phyloP scores from a whole-genome alignment of 2,329 filamentous ascomycete species.

The Eutypella sp. region DNA sequence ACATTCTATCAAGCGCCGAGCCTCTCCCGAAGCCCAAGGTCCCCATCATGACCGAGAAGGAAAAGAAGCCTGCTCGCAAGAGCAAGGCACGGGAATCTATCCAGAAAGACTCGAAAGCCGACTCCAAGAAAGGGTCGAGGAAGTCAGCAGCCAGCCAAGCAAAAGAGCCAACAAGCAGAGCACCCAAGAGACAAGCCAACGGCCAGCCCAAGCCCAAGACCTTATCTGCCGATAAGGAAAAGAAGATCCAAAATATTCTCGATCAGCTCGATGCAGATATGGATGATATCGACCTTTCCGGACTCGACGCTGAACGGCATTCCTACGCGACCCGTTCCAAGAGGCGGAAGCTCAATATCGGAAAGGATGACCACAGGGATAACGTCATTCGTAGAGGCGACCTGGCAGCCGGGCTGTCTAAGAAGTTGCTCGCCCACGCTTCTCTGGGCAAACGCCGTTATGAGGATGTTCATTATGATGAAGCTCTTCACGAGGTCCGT shows the following conservation, averaged over 20 bases:
- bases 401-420: conserved; percentile 53
- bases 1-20: conserved; percentile 79
- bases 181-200: conserved; percentile 57
- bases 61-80: conserved; percentile 32
- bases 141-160: conserved; percentile 42
- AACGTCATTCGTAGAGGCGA: conserved; percentile 59
- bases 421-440: conserved; percentile 63
- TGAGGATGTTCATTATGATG: conserved; percentile 69
- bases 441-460: conserved; percentile 71
- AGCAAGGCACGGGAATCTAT: conserved; percentile 48
- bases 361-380: conserved; percentile 56
- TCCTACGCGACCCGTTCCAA: conserved; percentile 51
- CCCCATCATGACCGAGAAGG: conserved; percentile 33
- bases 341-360: conserved; percentile 66
- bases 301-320: conserved; percentile 39
- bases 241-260: conserved; percentile 64
- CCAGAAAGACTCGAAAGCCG: conserved; percentile 43
- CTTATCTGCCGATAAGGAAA: conserved; percentile 56
- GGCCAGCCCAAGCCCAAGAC: conserved; percentile 47
- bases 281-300: conserved; percentile 35
- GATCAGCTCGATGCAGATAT: conserved; percentile 36
- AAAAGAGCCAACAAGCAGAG: conserved; percentile 43
- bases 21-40: conserved; percentile 51
- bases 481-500: conserved; percentile 80
- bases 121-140: conserved; percentile 42